Percentiles rank a stretch among this genome's conserved stretches.
phyloP scores from a whole-genome alignment of 495 filamentous ascomycete genomes.

The Immersiella caudata region DNA sequence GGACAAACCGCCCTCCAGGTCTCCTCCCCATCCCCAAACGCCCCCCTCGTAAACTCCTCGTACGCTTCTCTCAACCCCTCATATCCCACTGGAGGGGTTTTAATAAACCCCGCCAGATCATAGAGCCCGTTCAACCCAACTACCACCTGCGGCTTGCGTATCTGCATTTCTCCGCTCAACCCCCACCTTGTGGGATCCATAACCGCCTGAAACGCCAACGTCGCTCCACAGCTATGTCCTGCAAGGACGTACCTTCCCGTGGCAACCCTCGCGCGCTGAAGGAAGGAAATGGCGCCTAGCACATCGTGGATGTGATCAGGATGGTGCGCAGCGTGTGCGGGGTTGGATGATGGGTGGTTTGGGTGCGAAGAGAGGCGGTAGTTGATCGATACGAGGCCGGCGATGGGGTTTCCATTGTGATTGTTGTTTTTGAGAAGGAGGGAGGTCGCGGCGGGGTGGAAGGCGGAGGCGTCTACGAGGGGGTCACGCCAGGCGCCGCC shows the following conservation, averaged over 20 bases:
- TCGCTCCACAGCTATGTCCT: constrained; percentile 78
- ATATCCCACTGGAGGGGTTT: constrained; percentile 28
- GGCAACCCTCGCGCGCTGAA: constrained; percentile 52
- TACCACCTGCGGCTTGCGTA: constrained; percentile 31
- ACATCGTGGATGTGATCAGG: constrained; percentile 78
- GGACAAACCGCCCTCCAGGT: constrained; percentile 60
- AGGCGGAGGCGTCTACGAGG: constrained; percentile 54
- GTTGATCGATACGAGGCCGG: constrained; percentile 71
- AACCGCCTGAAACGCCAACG: constrained; percentile 69
- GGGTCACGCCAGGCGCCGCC: constrained; percentile 91
- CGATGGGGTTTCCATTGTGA: constrained; percentile 36
- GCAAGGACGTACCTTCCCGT: constrained; percentile 60
- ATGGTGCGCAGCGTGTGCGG: constrained; percentile 50
- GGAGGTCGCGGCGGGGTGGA: constrained; percentile 23
- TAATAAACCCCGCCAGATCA: constrained; percentile 57
- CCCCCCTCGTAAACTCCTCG: constrained; percentile 59
- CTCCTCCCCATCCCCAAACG: constrained; percentile 61
- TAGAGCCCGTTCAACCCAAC: constrained; percentile 65
- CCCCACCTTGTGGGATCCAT: constrained; percentile 47
- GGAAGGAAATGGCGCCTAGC: constrained; percentile 59
- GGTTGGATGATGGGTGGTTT: constrained; percentile 37
- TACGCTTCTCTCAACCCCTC: constrained; percentile 58
- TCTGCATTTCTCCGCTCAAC: neutral
- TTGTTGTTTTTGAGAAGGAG: constrained; percentile 17
- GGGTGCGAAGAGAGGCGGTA: constrained; percentile 82